Percentiles rank a stretch among this genome's conserved stretches.
phyloP scores from a whole-genome alignment of 257 asterid species.

The Linaria vulgaris region DNA sequence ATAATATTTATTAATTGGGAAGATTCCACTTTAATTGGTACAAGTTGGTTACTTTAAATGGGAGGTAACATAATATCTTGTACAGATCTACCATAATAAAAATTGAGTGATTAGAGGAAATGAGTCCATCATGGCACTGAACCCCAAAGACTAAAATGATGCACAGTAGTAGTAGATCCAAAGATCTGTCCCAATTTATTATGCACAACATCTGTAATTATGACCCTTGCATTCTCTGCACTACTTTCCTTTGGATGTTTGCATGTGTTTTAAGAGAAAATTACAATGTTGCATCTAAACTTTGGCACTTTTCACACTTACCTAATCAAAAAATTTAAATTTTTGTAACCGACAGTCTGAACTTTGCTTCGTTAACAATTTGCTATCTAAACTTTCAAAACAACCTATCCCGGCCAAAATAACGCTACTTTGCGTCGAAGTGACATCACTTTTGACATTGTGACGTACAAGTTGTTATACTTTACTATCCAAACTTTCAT shows the following conservation, averaged over 20 bases:
- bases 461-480: too few species aligned
- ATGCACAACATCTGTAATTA: constrained; percentile 6
- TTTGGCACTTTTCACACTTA: too few species aligned
- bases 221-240: constrained; percentile 1
- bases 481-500: too few species aligned
- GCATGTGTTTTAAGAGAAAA: too few species aligned
- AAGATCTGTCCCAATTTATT: constrained; percentile 10
- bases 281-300: too few species aligned
- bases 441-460: too few species aligned
- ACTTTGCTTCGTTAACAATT: too few species aligned
- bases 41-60: constrained; percentile 19
- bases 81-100: constrained; percentile 30
- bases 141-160: constrained; percentile 24
- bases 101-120: constrained; percentile 11
- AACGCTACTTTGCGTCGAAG: too few species aligned
- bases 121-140: constrained; percentile 21
- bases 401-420: too few species aligned
- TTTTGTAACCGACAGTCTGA: too few species aligned
- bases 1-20: constrained; percentile 8
- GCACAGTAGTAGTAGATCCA: constrained; percentile 19
- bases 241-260: constrained; percentile 13
- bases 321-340: too few species aligned
- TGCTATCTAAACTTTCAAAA: too few species aligned
- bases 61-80: constrained; percentile 17
- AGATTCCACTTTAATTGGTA: constrained; percentile 6